Base-by-base conservation (phyloP, 345 rosid genomes). In the Camelina laxa region DNA sequence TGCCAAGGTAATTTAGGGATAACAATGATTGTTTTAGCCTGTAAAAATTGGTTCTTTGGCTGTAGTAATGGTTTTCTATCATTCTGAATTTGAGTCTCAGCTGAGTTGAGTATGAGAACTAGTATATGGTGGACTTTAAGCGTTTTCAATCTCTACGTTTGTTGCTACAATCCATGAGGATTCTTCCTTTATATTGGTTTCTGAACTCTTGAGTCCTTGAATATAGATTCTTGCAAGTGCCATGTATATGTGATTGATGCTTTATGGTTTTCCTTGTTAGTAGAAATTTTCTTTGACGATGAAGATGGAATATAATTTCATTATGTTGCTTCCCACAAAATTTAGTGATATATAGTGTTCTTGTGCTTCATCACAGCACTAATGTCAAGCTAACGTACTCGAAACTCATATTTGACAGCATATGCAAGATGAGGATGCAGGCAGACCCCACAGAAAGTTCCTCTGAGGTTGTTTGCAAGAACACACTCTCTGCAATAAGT, bases 361-460 rank as follows among this genome's bases (percentile, higher is more conserved):
- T 60, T 55, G 15, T 30, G 62, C 9, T 53, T 53, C 8, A 20
- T 69, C 9, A 20, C 16, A 19, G 19, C 10, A 38, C 21, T 41
- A 60, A 19, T 9, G 47, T 69, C 12, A 45, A 58, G 39, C 76
- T 72, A 71, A 59, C 7, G 0, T 31, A 20, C 36, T 30, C 4
- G 0, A 49, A 71, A 39, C 13, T 59, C 11, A 47, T 41, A n/a
- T 17, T 65, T 76, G 39, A 76, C 93, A 87, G 98, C 89, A 88
- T 61, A 85, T 92, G 98, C 96, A 90, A 85, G 98, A 90, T 77
- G 98, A 88, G 79, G 93, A 92, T 78, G 85, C 87, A 10, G 93
- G 96, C 72, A 88, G 92, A 81, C 97, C 98, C 9, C 85, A 86
- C 67, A 80, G 93, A 81, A 92, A 87, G 82, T 90, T 92, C 80